These are phyloP conservation scores for Podospora anserina DNA, from an alignment of 495 filamentous ascomycete species.

Conservation along the genomic window DNA sequence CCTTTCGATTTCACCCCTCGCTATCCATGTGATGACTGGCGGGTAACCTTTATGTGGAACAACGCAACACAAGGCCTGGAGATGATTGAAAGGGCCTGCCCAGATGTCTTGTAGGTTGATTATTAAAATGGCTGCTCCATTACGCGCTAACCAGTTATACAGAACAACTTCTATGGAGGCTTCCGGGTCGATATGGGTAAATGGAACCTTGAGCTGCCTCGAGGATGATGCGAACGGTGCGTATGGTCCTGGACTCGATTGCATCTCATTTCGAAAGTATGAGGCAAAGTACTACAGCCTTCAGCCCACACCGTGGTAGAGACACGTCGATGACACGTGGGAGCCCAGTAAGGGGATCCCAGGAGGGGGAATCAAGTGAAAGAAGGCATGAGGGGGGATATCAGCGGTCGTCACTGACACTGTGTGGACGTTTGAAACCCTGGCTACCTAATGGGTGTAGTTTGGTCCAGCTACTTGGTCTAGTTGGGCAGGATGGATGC, in stretches of 20 bases:
- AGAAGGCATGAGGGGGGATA: too few species aligned
- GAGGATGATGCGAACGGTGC: conserved; percentile 11
- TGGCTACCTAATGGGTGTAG: too few species aligned
- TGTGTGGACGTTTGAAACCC: too few species aligned
- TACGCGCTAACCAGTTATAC: background rate
- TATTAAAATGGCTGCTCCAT: background rate
- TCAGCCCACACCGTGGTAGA: conserved; percentile 20
- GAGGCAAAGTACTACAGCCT: conserved; percentile 25
- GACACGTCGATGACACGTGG: background rate
- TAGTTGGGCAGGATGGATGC: background rate
- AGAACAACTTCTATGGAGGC: conserved; percentile 18
- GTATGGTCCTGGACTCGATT: conserved; percentile 17
- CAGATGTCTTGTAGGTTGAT: conserved; percentile 11
- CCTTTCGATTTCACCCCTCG: conserved; percentile 20
- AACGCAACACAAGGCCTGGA: conserved; percentile 29
- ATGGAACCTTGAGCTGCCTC: conserved; percentile 18
- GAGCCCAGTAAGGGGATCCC: background rate
- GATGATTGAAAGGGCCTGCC: conserved; percentile 35
- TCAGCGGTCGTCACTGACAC: too few species aligned
- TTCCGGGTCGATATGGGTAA: conserved; percentile 9
- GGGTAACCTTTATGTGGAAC: conserved; percentile 52
- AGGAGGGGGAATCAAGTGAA: background rate
- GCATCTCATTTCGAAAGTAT: conserved; percentile 12
- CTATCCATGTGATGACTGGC: conserved; percentile 30
- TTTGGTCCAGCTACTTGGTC: background rate